Conservation (phyloP, 2,329 filamentous ascomycete species). For the Aspergillus pseudoviridinutans region DNA sequence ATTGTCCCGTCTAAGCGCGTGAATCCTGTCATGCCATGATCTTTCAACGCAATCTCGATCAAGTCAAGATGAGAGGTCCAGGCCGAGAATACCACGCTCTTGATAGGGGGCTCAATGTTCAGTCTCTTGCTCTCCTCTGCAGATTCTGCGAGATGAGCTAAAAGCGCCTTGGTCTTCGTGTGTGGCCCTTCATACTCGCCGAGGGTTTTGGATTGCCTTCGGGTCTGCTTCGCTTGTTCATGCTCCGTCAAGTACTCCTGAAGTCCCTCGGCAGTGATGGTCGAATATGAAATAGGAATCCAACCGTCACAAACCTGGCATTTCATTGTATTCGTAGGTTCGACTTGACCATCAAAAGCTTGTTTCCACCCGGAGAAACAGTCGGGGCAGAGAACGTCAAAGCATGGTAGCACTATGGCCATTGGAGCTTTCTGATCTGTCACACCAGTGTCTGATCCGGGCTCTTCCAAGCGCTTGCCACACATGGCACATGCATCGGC, state of each 20-base stretch:
- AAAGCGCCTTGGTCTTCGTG: conserved; percentile 81
- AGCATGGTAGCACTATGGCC: conserved; percentile 77
- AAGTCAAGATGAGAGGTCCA: conserved; percentile 95
- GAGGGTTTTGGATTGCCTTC: conserved; percentile 56
- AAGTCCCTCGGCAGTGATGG: conserved; percentile 59
- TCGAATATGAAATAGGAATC: conserved; percentile 62
- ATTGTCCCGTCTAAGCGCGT: conserved; percentile 86
- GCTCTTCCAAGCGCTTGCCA: conserved; percentile 56
- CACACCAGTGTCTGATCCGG: conserved; percentile 52
- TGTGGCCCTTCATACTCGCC: conserved; percentile 78
- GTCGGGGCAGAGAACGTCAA: conserved; percentile 73
- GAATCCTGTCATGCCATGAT: conserved; percentile 54
- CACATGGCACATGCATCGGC: conserved; percentile 71
- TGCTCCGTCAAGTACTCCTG: conserved; percentile 50
- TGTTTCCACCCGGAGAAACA: conserved; percentile 64
- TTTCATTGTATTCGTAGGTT: conserved; percentile 41
- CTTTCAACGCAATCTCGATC: conserved; percentile 74
- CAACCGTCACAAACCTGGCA: conserved; percentile 68
- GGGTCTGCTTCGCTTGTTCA: conserved; percentile 51
- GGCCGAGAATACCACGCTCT: conserved; percentile 91
- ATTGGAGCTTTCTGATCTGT: conserved; percentile 51
- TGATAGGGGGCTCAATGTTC: conserved; percentile 69
- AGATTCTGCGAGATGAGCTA: conserved; percentile 67
- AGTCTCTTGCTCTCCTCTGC: conserved; percentile 51
- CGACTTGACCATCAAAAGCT: conserved; percentile 45